A percentile compares a stretch with the other conserved stretches of the same genome.
phyloP scores from a whole-genome alignment of 805 yeast species.

The Ogataea ramenticola region DNA sequence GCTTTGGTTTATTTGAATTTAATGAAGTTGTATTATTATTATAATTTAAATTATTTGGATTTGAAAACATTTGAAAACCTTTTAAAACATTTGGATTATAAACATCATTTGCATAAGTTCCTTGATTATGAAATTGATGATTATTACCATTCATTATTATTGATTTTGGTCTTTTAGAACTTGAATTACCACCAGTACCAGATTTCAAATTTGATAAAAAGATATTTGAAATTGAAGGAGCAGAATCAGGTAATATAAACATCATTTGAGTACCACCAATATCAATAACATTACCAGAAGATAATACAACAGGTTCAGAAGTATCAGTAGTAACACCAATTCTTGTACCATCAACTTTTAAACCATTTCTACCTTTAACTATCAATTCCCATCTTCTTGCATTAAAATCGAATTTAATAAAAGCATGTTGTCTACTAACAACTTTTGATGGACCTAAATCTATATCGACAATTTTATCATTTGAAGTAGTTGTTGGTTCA shows the following conservation, averaged over 20 bases:
- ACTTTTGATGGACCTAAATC: conserved; percentile 97
- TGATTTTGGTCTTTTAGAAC: conserved; percentile 1
- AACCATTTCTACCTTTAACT: conserved; percentile 87
- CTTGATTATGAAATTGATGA: conserved; percentile 2
- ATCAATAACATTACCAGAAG: conserved; percentile 87
- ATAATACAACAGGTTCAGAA: conserved; percentile 43
- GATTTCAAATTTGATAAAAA: conserved; percentile 31
- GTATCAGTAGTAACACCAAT: conserved; percentile 30
- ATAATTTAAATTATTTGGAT: conserved; percentile 15
- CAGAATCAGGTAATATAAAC: conserved; percentile 91
- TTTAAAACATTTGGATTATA: conserved; percentile 23
- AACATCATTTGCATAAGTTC: conserved; percentile 10
- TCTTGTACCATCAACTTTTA: conserved; percentile 73
- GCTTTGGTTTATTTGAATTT: too few relatives aligned
- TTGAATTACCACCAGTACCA: neutral
- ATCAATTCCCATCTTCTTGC: conserved; percentile 80
- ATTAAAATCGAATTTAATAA: conserved; percentile 67
- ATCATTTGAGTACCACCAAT: conserved; percentile 98
- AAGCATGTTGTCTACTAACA: conserved; percentile 89
- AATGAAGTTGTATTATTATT: too few relatives aligned
- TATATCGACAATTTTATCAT: conserved; percentile 48
- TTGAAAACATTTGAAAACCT: conserved; percentile 50
- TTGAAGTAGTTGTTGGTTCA: too few relatives aligned
- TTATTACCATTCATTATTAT: conserved; percentile 1
- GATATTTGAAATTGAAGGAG: conserved; percentile 55